Evolutionary conservation across 176 grass and related monocot species (phyloP), one percentile per base, ranked within the genome.

Genomic region (Hordeum marinum): DNA sequence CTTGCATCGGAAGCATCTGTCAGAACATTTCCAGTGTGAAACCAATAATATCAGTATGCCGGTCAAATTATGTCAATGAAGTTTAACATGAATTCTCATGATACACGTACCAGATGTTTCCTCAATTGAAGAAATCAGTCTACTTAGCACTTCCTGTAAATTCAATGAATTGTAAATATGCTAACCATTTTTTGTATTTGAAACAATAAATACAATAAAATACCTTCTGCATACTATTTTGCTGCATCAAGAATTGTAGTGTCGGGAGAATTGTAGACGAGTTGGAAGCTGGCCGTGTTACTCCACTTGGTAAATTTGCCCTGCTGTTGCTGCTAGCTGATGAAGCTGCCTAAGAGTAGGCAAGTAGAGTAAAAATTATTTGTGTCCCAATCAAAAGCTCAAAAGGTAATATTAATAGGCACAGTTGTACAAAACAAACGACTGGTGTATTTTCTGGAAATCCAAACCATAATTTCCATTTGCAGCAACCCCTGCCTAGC

Each of bases 161-260:
- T 89, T 81, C 84, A 84, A 34, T 42, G 11, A 71, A 80, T 25
- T 58, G 45, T 78, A 40, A 85, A 82, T 76, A 48, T 68, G 48
- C 46, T 59, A 41, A 81, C 86, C 6, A 81, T 64, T 63, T 79
- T 31, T 35, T 34, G 27, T 1, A 40, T 23, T 3, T 34, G 2
- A 57, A 69, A 85, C 29, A 35, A 63, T 20, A 67, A 31, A 52
- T 55, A 23, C 36, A 75, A 42, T 18, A 79, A 57, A 21, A 84
- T 65, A 99, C 93, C 94, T 96, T 96, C 69, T 99, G 96, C 89
- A 94, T 60, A 52, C 60, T 67, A 92, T 95, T 99, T 92, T 99
- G 96, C 83, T 96, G 91, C 93, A 95, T 63, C 88, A 96, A 85
- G 77, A 96, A 99, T 75, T 92, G 90, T 60, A 99, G 85, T 45